Base-by-base conservation (phyloP, 805 yeast genomes). In the Suhomyces sp. region DNA sequence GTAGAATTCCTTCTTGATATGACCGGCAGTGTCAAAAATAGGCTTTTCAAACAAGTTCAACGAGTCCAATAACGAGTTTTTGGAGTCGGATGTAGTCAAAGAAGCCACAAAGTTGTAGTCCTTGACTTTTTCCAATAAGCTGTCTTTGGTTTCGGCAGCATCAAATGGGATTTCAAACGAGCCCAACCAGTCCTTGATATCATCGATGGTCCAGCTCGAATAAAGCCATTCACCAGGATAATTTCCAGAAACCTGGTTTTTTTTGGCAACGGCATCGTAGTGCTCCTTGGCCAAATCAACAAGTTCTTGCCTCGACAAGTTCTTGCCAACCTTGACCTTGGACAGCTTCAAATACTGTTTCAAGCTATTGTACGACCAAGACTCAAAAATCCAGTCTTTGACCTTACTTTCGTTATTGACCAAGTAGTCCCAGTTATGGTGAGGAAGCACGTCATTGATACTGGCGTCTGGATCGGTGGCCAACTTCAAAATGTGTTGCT, bases 211-310 rank as follows among this genome's bases (percentile, higher is more conserved):
- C 89, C 89, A 85, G 29, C 71, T 57, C 9, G 77, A 70, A 61
- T 82, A 84, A 51, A 81, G 66, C 78, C 79, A 77, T 31, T 72
- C 72, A 19, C 84, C 82, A 6, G 82, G 76, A 51, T 80, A 80
- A 40, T 64, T 62, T 6, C 82, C 81, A 19, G 78, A 69, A 8
- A 62, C 64, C 3, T 75, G 68, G 46, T 66, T 57, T 27, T 61
- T 51, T 47, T 69, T 62, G 12, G 75, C 69, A 50, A 79, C 71
- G 10, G 62, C 59, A 47, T 73, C 69, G 54, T 72, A 77, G 59
- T 78, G 71, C 21, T 67, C 60, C 59, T 74, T 67, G 3, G 79
- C 80, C 22, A 67, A 50, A 13, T 73, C 69, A 35, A 75, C 58
- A 57, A 84, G 65, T 31, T 78, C 71, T 39, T 77, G 76, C 46